phyloP scores from a whole-genome alignment of 208 protist species.

The Angomonas deanei region DNA sequence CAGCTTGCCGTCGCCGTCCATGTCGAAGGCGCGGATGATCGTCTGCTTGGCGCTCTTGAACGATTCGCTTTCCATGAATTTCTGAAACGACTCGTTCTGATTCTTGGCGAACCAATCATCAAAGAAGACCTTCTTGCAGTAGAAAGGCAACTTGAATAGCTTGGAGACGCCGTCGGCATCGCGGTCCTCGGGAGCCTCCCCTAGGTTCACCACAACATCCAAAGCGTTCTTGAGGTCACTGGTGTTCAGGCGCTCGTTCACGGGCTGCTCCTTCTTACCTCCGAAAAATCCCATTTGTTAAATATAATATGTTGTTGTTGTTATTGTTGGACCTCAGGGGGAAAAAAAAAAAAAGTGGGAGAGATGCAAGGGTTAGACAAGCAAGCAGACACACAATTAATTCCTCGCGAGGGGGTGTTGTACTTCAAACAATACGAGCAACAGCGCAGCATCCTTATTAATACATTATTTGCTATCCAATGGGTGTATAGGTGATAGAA shows the following conservation, averaged over 20 bases:
- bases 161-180: constrained; percentile 18
- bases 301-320: background rate
- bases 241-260: constrained; percentile 29
- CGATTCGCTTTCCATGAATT: constrained; percentile 34
- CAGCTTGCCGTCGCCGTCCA: constrained; percentile 56
- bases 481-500: too few relatives aligned
- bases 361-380: constrained; percentile 6
- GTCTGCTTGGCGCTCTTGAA: constrained; percentile 18
- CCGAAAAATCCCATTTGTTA: constrained; percentile 22
- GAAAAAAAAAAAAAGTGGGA: constrained; percentile 2
- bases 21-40: constrained; percentile 38
- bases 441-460: too few relatives aligned
- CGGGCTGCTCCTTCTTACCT: constrained; percentile 15
- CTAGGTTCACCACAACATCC: constrained; percentile 33
- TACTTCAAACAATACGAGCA: too few relatives aligned
- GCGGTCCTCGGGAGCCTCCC: constrained; percentile 13
- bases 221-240: constrained; percentile 56
- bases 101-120: constrained; percentile 21
- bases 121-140: constrained; percentile 32
- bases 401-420: too few relatives aligned
- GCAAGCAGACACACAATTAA: background rate
- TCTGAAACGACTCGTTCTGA: constrained; percentile 25
- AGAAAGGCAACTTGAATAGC: constrained; percentile 42
- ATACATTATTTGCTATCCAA: too few relatives aligned
- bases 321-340: constrained; percentile 1